These are phyloP conservation scores for Pochonia chlamydosporia DNA, from an alignment of 2,329 filamentous ascomycete species.

Conservation along the genomic window DNA sequence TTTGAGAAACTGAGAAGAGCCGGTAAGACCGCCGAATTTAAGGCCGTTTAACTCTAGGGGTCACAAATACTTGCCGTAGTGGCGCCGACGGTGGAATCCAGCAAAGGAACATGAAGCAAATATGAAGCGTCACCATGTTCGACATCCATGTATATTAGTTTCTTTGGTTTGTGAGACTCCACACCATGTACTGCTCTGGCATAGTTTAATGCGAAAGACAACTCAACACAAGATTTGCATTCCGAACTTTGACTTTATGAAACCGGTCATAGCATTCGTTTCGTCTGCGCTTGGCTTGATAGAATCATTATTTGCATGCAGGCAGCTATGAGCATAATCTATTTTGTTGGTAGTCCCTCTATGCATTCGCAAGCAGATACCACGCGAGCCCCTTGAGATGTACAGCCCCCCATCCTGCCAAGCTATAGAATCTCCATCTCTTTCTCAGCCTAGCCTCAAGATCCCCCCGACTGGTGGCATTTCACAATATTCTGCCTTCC, in stretches of 20 bases:
- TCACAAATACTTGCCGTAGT: too few species aligned
- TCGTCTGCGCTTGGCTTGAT: too few species aligned
- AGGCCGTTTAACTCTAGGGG: too few species aligned
- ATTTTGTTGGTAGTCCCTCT: not conserved
- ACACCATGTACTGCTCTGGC: slow-evolving; percentile 1
- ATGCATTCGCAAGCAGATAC: not conserved
- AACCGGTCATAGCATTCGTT: too few species aligned
- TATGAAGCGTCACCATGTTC: not conserved
- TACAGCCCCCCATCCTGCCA: not conserved
- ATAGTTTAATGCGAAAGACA: not conserved
- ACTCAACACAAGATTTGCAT: not conserved
- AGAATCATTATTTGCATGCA: too few species aligned
- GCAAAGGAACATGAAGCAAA: not conserved
- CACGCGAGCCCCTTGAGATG: not conserved
- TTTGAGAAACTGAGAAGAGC: not conserved
- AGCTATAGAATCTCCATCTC: not conserved
- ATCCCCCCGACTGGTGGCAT: slow-evolving; percentile 33
- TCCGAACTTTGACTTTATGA: not conserved
- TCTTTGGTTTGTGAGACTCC: not conserved
- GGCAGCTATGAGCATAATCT: not conserved
- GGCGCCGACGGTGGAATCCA: too few species aligned
- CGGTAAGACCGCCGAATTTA: not conserved
- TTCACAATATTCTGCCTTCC: slow-evolving; percentile 60
- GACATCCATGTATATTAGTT: slow-evolving; percentile 1
- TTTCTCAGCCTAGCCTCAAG: not conserved